Base-by-base conservation (phyloP, 2,329 filamentous ascomycete species). In the Pleomassaria siparia region DNA sequence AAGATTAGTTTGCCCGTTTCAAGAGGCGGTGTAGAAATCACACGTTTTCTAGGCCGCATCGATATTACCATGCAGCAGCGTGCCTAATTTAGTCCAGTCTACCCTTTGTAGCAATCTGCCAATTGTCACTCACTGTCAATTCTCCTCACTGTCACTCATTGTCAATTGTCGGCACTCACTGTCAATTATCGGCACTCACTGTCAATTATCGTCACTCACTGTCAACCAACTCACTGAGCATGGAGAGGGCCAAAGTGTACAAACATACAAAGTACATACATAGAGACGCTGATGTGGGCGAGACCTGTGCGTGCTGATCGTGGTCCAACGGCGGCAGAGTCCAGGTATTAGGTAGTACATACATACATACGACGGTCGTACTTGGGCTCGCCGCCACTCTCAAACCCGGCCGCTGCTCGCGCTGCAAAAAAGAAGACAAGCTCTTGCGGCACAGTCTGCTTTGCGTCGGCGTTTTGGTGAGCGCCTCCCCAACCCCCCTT, bases 21-120 rank as follows among this genome's bases (percentile, higher is more conserved):
- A 53, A 56, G 49, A 55, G 53, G 59, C 59, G 59, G 59, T 63
- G 59, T 55, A 56, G 46, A 40, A n/a, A 53, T 55, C 11, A 28
- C 58, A 53, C 39, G 47, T 50, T 46, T 39, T 40, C 36, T 53
- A 56, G 43, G 24, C 45, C 49, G 35, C 26, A 36, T 28, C 29
- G 28, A 22, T 22, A 44, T 50, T 43, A 55, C 50, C n/a, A 40
- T 54, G 43, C 56, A 56, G 48, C 42, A 42, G 42, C 50, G 37
- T 26, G 11, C 5, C 37, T 16, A 26, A 36, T 5, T n/a, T 41
- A 40, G n/a, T n/a, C 30, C 35, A 39, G 18, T 32, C 50, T 44
- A n/a, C n/a, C n/a, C n/a, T n/a, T n/a, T n/a, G n/a, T n/a, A n/a
- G 54, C 50, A 6, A 30, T 9, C 29, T 30, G 29, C 50, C 20